Evolutionary conservation across 495 filamentous ascomycete species (phyloP), one percentile per base, ranked within the genome.

Genomic region (Viridothelium virens): DNA sequence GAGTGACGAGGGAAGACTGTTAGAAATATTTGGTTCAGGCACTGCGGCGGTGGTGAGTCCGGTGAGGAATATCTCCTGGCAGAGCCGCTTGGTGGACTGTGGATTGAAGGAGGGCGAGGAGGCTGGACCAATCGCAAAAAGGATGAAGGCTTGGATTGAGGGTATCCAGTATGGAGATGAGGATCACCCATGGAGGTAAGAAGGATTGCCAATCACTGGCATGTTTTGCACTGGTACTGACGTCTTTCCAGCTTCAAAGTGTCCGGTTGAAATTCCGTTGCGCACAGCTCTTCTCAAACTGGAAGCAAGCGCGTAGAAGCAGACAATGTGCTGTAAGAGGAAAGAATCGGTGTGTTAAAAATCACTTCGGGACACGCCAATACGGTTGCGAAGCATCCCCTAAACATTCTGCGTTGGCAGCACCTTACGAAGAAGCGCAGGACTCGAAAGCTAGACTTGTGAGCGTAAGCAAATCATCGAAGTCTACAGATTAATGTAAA

Each of bases 131-230:
- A 83, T 97, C 67, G 86, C 94, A 53, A 79, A 83, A 70, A 82
- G 83, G 76, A 90, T 98, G 88, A 96, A 96, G 86, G 83, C 84
- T 70, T 98, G 94, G 94, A 96, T 98, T 68, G 92, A 96, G 78
- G 87, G 80, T 53, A 89, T 92, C 66, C 92, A 96, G 78, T 97
- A 97, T 74, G 94, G 94, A 56, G 91, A 96, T 70, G 91, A 95
- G 76, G 81, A 88, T 73, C 89, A 95, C 74, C 81, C 85, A 65
- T 96, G 92, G 92, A 92, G 91, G 53, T 59, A 14, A 59, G 31
- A 33, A 9, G 4, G 7, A 10, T 59, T 36, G 5, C 5, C n/a
- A n/a, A 11, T 4, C 53, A 18, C 5, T 53, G 25, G n/a, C 11
- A 7, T 59, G 14, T 18, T 59, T 11, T 10, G 7, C 5, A 9